These are phyloP conservation scores for Albophoma yamanashiensis DNA, from an alignment of 2,329 filamentous ascomycete species.

Conservation along the genomic window DNA sequence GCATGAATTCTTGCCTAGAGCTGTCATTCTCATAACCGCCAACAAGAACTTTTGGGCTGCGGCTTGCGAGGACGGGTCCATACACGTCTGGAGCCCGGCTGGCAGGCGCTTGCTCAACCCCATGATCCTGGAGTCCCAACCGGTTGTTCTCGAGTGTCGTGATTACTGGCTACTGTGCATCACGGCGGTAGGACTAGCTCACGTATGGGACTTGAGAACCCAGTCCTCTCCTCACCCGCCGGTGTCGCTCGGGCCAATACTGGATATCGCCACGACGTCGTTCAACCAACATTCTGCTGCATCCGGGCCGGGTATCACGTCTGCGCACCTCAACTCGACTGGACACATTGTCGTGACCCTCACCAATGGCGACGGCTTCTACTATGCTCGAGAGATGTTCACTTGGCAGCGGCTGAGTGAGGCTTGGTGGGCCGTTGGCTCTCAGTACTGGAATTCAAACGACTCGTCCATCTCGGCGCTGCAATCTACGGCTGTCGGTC, in stretches of 20 bases:
- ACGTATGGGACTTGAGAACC: constrained; percentile 87
- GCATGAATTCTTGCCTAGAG: constrained; percentile 85
- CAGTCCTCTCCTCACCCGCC: constrained; percentile 82
- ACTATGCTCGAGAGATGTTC: constrained; percentile 76
- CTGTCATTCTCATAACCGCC: constrained; percentile 82
- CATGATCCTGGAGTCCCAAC: constrained; percentile 80
- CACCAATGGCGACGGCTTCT: constrained; percentile 89
- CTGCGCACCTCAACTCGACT: constrained; percentile 79
- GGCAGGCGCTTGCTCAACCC: constrained; percentile 78
- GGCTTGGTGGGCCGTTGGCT: constrained; percentile 95
- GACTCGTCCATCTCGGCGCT: constrained; percentile 80
- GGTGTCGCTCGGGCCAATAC: constrained; percentile 74
- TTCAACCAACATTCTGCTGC: constrained; percentile 67
- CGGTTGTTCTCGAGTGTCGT: constrained; percentile 85
- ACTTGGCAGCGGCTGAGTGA: constrained; percentile 95
- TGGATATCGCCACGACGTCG: constrained; percentile 75
- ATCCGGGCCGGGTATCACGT: constrained; percentile 73
- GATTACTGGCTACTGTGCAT: constrained; percentile 86
- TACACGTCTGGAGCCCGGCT: constrained; percentile 88
- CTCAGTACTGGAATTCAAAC: constrained; percentile 98
- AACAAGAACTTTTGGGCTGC: constrained; percentile 88
- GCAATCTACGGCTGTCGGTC: constrained; percentile 58
- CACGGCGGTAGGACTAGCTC: constrained; percentile 75
- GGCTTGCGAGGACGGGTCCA: constrained; percentile 81
- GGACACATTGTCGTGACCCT: constrained; percentile 83